A percentile compares a stretch with the other conserved stretches of the same genome.
These are phyloP conservation scores for Carallia pectinifolia DNA, from an alignment of 345 rosid genomes.

Conservation along the genomic window DNA sequence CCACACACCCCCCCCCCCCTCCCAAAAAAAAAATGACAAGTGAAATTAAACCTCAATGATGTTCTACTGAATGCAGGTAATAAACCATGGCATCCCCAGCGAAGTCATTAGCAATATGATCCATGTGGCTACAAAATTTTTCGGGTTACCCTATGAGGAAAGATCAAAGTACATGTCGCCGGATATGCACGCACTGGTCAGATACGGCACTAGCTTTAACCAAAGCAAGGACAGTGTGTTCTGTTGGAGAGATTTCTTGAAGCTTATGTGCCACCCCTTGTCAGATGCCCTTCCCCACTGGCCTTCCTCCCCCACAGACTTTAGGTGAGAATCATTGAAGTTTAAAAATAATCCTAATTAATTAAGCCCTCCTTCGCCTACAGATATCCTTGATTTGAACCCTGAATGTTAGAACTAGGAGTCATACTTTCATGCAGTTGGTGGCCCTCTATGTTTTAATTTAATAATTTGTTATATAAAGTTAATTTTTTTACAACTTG, in stretches of 20 bases:
- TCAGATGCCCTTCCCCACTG: conserved; percentile 59
- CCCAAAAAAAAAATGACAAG: too few species aligned
- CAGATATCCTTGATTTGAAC: neutral
- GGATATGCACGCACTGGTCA: conserved; percentile 64
- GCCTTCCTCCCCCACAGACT: conserved; percentile 82
- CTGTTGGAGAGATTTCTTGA: conserved; percentile 91
- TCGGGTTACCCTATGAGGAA: conserved; percentile 68
- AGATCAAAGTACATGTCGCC: conserved; percentile 76
- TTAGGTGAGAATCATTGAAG: conserved; percentile 44
- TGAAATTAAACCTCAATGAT: neutral
- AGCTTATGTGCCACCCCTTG: conserved; percentile 62
- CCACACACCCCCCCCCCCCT: too few species aligned
- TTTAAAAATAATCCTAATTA: neutral
- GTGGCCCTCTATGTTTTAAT: neutral
- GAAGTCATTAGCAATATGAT: conserved; percentile 58
- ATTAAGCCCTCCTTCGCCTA: neutral
- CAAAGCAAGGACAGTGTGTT: conserved; percentile 78
- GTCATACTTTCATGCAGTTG: too few species aligned
- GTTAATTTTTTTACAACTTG: neutral
- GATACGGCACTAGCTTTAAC: conserved; percentile 91
- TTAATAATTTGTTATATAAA: neutral
- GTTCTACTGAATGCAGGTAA: conserved; percentile 42
- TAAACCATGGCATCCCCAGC: conserved; percentile 65
- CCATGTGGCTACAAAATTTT: conserved; percentile 63
- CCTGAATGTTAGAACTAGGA: too few species aligned